Base-by-base conservation (phyloP, 148 eudicot species). In the Selenicereus undatus region DNA sequence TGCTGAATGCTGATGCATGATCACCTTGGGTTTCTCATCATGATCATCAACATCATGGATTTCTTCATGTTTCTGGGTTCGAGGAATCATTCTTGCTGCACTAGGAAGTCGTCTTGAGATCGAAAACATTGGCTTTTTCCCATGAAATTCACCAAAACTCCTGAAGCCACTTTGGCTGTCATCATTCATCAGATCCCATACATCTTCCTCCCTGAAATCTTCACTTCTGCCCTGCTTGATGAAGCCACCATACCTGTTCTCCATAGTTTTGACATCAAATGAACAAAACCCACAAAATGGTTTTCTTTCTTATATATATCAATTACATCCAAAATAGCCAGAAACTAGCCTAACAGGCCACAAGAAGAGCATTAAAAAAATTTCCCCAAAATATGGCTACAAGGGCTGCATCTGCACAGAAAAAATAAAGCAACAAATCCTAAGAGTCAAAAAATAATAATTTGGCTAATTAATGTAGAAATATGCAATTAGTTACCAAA, bases 191-290 rank as follows among this genome's bases (percentile, higher is more conserved):
- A 87, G 80, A 58, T 73, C 89, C 97, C 97, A 93, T 22, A 93
- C 84, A 84, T 93, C 97, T 74, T 86, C 87, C 79, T 93, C 97
- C 51, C 89, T 89, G 72, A 84, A 89, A 68, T 93, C 97, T 76
- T 91, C 91, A 73, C 83, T 81, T 78, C 88, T 83, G 4, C 35
- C 35, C 11, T 74, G 21, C 18, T n/a, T 48, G 27, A 26, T 74
- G 9, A 75, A 51, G 77, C 36, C 80, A 77, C 36, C 80, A 77
- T 82, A 77, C 80, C 81, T 89, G 35, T 79, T 85, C 78, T 86
- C 94, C 90, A 87, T 86, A 65, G 16, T 65, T 18, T 45, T n/a
- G 8, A 12, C 36, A 20, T 12, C 29, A 43, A 26, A 27, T 69
- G 20, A 81, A 18, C 54, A 24, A 54, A 76, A 30, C 56, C 42